Evolutionary conservation across 2,329 filamentous ascomycete species (phyloP), one percentile per base, ranked within the genome.

Genomic region (Colletotrichum magnum): DNA sequence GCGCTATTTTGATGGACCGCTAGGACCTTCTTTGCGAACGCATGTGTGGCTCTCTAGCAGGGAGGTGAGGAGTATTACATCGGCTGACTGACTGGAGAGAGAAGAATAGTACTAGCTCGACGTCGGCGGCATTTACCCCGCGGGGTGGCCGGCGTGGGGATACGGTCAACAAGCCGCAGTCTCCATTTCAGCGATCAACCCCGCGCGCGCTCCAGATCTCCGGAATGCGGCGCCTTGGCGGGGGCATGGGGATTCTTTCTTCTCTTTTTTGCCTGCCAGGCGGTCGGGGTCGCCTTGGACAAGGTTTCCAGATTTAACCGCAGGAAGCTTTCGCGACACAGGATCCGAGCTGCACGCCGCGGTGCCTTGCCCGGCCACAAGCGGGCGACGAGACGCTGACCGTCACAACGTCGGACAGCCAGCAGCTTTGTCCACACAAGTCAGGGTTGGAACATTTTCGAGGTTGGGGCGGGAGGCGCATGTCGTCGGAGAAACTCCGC

Each of bases 401-500:
- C 56, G 62, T 69, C 62, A 50, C 66, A 52, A 66, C 4, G 32
- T 36, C 45, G 15, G 52, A 64, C 32, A 45, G 63, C 16, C 24
- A 54, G 39, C 50, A 9, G 32, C 10, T 21, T 50, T n/a, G 7
- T n/a, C 15, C 15, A 18, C 18, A 4, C 45, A 21, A 18, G 45
- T n/a, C n/a, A 48, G 15, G 18, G 26, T 26, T 26, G 15, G 16
- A 16, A 9, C 43, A 24, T 24, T 24, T 24, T 24, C 21, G 21
- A 24, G 21, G 21, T 24, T 24, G 21, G 21, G 43, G 15, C 43
- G 6, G 6, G 18, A 32, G 47, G 48, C 36, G 43, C 51, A 60
- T 41, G 43, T 53, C 16, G 56, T 57, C 63, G 67, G 67, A 67
- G 67, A 67, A 67, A 57, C 67, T 67, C 62, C 67, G 56, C 56